These are phyloP conservation scores for Starmerella potacharoeniae DNA, from an alignment of 805 yeast species.

Conservation along the genomic window DNA sequence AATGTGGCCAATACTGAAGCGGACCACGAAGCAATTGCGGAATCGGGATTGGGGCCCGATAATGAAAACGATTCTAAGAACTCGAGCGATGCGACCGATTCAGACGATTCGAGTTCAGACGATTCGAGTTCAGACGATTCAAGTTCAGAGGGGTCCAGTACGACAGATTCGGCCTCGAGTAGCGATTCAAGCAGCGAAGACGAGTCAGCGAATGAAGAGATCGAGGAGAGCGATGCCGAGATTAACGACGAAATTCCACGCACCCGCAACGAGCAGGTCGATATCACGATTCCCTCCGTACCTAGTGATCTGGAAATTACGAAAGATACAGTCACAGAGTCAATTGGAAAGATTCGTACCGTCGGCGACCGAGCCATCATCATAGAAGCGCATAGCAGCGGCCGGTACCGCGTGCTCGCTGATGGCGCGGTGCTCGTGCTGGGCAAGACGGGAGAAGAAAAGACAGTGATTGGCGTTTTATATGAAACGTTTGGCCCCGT, in stretches of 20 bases:
- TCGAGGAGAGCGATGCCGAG: conserved; percentile 8
- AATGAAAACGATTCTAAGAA: too few relatives aligned
- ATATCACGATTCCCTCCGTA: conserved; percentile 54
- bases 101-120: background rate
- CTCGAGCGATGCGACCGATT: too few relatives aligned
- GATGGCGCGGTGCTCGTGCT: conserved; percentile 65
- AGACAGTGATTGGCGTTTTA: conserved; percentile 59
- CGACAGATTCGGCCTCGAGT: background rate
- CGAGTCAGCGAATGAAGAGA: conserved; percentile 23
- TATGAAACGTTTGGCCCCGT: conserved; percentile 86
- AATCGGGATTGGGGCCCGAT: too few relatives aligned
- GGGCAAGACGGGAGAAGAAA: conserved; percentile 31
- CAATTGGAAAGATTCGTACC: conserved; percentile 56
- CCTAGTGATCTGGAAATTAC: conserved; percentile 56
- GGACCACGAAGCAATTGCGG: too few relatives aligned
- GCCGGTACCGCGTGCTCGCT: conserved; percentile 70
- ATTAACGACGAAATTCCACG: conserved; percentile 42
- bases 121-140: background rate
- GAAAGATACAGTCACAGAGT: conserved; percentile 53
- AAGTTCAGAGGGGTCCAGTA: background rate
- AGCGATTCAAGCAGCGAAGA: conserved; percentile 21
- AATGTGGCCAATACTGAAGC: background rate
- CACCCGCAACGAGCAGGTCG: conserved; percentile 65
- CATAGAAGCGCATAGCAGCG: conserved; percentile 61
- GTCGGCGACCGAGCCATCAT: conserved; percentile 64